A percentile compares a stretch with the other conserved stretches of the same genome.
Conservation (phyloP, 2,329 filamentous ascomycete species). For the Exutisphaerella laricina region DNA sequence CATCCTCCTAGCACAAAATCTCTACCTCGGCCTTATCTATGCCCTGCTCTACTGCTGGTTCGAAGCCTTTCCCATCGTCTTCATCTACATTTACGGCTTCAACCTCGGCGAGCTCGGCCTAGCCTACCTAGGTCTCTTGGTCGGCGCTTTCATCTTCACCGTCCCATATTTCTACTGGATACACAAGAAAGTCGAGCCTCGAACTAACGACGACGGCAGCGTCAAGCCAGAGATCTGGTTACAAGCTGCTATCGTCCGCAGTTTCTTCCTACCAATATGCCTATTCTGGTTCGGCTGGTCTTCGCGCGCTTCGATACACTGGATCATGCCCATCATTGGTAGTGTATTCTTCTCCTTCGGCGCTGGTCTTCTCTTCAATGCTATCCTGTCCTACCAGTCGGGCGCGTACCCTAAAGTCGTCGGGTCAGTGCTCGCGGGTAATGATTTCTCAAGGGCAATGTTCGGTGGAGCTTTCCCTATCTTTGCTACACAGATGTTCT, state of each 20-base stretch:
- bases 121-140: constrained; percentile 35
- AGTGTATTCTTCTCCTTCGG: constrained; percentile 30
- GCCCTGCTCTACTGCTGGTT: constrained; percentile 41
- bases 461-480: constrained; percentile 40
- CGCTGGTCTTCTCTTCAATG: constrained; percentile 40
- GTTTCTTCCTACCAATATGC: constrained; percentile 36
- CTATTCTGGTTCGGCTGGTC: constrained; percentile 41
- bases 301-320: constrained; percentile 28
- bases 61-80: constrained; percentile 40
- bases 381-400: constrained; percentile 37
- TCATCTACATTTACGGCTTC: constrained; percentile 36
- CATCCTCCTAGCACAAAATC: constrained; percentile 35
- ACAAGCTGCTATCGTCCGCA: constrained; percentile 32
- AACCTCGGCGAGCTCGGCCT: constrained; percentile 33
- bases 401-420: constrained; percentile 38
- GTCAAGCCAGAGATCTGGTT: constrained; percentile 36
- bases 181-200: constrained; percentile 33
- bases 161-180: constrained; percentile 35
- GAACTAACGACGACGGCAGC: constrained; percentile 35
- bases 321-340: constrained; percentile 37
- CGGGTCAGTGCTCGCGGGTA: constrained; percentile 38
- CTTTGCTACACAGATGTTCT: constrained; percentile 34
- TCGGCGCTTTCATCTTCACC: constrained; percentile 32
- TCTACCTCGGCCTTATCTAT: constrained; percentile 39
- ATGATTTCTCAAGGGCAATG: constrained; percentile 36